These are phyloP conservation scores for Zoysia pacifica DNA, from an alignment of 176 grass and related monocot genomes.

Conservation along the genomic window DNA sequence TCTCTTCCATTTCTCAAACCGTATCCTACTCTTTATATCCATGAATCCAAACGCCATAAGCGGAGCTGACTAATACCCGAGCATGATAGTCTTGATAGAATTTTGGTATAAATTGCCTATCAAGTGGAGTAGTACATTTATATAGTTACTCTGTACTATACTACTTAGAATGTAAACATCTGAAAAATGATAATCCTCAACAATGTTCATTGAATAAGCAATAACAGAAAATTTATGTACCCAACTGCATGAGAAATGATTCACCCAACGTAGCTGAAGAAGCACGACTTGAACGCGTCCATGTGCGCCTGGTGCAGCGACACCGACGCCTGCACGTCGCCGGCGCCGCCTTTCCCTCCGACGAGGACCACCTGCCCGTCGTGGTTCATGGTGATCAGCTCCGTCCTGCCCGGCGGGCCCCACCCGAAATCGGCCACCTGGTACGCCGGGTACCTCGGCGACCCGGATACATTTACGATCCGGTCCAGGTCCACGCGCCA, in stretches of 20 bases:
- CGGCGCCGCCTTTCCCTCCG: neutral
- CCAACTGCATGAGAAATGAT: neutral
- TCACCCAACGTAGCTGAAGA: neutral
- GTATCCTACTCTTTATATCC: too few species aligned
- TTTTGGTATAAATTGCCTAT: neutral
- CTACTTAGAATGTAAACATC: too few species aligned
- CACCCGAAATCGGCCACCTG: constrained; percentile 49
- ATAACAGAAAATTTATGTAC: too few species aligned
- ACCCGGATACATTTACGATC: constrained; percentile 20
- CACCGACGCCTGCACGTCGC: constrained; percentile 35
- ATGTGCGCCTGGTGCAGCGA: constrained; percentile 23
- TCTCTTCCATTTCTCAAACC: too few species aligned
- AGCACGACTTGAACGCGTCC: constrained; percentile 24
- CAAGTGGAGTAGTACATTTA: too few species aligned
- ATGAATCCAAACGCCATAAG: too few species aligned
- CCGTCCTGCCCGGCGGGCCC: constrained; percentile 33
- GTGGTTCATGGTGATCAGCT: constrained; percentile 47
- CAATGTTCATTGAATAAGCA: too few species aligned
- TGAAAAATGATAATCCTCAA: too few species aligned
- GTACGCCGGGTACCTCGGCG: constrained; percentile 49
- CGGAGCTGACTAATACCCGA: too few species aligned
- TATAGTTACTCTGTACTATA: too few species aligned
- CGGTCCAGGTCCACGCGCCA: neutral
- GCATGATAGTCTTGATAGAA: too few species aligned
- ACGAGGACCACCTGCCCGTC: constrained; percentile 41